A percentile compares a stretch with the other conserved stretches of the same genome.
Evolutionary conservation across 306 rosid genomes (phyloP).

Genomic region (Vicia villosa): DNA sequence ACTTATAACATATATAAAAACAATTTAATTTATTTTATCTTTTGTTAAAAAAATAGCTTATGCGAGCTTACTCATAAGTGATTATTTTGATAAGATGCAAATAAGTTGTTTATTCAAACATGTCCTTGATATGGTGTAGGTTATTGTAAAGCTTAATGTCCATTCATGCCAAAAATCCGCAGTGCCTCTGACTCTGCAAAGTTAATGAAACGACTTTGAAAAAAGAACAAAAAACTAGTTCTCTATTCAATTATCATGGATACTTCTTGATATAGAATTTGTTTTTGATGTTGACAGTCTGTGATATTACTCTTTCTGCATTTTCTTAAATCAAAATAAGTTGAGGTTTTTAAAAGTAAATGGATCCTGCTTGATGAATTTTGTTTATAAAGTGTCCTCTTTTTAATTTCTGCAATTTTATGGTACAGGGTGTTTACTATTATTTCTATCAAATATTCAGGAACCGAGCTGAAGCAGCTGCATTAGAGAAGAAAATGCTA

Average conservation of each 20-base stretch:
- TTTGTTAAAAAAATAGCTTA: too few relatives aligned
- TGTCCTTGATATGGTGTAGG: background rate
- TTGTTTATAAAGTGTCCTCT: conserved; percentile 42
- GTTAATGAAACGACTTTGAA: background rate
- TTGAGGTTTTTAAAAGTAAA: conserved; percentile 7
- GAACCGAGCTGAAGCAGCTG: conserved; percentile 80
- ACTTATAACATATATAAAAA: too few relatives aligned
- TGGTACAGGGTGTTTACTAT: conserved; percentile 98
- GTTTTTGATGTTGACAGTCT: conserved; percentile 24
- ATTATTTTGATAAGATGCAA: too few relatives aligned
- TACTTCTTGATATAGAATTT: conserved; percentile 20
- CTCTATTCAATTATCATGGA: background rate
- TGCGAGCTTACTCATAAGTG: too few relatives aligned
- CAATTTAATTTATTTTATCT: too few relatives aligned
- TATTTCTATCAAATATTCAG: conserved; percentile 99
- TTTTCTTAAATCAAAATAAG: conserved; percentile 16
- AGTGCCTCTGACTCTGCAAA: background rate
- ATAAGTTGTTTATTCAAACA: too few relatives aligned
- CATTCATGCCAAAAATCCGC: background rate
- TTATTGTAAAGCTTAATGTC: background rate
- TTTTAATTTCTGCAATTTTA: conserved; percentile 55
- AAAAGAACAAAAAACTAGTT: background rate
- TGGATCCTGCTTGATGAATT: conserved; percentile 30
- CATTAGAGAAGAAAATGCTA: conserved; percentile 52
- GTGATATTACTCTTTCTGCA: background rate